Evolutionary conservation across 768 basidiomycete genomes (phyloP).

Genomic region (Mycena alexandri): DNA sequence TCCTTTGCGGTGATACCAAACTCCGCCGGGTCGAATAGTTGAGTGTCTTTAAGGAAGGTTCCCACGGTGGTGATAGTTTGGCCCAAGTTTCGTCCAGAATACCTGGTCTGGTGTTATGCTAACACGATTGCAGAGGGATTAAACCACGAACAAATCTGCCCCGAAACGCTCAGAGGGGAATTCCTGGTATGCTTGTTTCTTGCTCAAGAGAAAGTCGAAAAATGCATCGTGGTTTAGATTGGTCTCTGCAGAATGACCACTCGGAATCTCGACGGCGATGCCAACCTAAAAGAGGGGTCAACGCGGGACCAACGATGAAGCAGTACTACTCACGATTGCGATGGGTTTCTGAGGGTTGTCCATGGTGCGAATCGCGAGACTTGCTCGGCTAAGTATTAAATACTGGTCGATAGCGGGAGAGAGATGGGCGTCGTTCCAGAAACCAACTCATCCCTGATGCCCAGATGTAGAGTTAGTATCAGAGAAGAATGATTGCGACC

Average conservation of each 20-base stretch:
- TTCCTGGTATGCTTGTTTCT: not conserved
- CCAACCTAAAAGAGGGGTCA: not conserved
- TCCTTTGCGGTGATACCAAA: slow-evolving; percentile 51
- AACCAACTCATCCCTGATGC: no score
- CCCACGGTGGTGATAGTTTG: slow-evolving; percentile 23
- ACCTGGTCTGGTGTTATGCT: slow-evolving; percentile 20
- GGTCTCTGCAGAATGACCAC: not conserved
- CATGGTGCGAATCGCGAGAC: no score
- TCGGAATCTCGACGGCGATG: not conserved
- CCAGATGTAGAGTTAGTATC: no score
- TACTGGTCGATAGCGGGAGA: no score
- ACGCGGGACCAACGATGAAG: no score
- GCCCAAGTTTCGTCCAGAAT: slow-evolving; percentile 37
- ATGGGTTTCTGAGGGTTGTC: no score
- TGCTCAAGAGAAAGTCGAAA: slow-evolving; percentile 1
- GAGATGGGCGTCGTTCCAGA: no score
- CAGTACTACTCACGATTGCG: no score
- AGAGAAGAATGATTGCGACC: no score
- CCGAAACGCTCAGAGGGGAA: not conserved
- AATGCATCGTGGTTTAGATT: not conserved
- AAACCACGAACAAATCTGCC: not conserved
- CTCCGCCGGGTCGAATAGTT: slow-evolving; percentile 49
- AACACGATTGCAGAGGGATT: no score
- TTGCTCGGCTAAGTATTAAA: no score
- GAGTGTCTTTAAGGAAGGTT: slow-evolving; percentile 50